Evolutionary conservation across 1,284 basidiomycete species (phyloP), one percentile per base, ranked within the genome.

Genomic region (Sphaerobolus stellatus): DNA sequence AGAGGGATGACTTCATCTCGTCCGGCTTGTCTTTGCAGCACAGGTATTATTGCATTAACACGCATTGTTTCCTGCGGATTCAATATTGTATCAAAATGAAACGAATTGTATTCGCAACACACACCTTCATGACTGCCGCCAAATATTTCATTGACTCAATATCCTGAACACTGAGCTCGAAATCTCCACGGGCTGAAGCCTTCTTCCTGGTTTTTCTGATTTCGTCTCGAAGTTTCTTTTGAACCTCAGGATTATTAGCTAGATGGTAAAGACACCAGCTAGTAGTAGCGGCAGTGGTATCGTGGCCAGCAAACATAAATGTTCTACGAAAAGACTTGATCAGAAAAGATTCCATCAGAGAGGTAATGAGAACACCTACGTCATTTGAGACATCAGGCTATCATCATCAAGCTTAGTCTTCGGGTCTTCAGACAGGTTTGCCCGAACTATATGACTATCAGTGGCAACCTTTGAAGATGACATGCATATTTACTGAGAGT

Each of bases 351-450:
- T 24, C 34, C 18, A 27, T 22, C 41, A 38, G 18, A n/a, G 27
- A 29, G 4, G n/a, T 20, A 16, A 5, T 4, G 24, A 56, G 6
- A 14, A 6, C 18, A 7, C 20, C 33, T 25, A 33, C 48, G 48
- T 49, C 75, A 86, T 80, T 62, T 84, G 80, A 9, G 80, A 67
- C 2, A 79, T 59, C 59, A 83, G 64, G 55, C 83, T 83, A 27
- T 75, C 72, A 25, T 82, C 76, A 5, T 61, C 73, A 50, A 85
- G 65, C 52, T 70, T 70, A 25, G 68, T 68, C 52, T 70, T 73
- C 46, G 71, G 71, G 9, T 78, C 67, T 41, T 77, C 70, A 4
- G 75, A 74, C 40, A 70, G 69, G 56, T 84, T 84, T 7, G 81
- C 81, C 61, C 74, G 76, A 44, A 83, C 83, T 83, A 48, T 0